These are phyloP conservation scores for Spatholobus suberectus DNA, from an alignment of 306 rosid species.

Conservation along the genomic window DNA sequence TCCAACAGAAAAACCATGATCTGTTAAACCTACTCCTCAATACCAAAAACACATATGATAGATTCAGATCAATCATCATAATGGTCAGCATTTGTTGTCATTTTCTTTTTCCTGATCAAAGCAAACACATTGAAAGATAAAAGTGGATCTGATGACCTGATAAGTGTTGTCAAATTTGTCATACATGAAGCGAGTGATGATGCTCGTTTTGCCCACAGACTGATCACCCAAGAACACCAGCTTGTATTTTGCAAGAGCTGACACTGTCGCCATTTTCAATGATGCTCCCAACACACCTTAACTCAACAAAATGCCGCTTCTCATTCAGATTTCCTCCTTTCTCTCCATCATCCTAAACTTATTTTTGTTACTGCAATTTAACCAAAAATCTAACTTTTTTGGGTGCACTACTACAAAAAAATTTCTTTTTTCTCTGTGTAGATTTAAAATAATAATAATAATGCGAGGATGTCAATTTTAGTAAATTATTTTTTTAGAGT, in stretches of 20 bases:
- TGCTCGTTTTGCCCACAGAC: slow-evolving; percentile 59
- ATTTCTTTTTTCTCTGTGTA: not conserved
- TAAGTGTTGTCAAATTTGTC: slow-evolving; percentile 59
- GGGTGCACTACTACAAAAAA: not conserved
- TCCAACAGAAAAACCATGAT: slow-evolving; percentile 37
- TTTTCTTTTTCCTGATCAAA: not conserved
- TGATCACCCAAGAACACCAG: slow-evolving; percentile 60
- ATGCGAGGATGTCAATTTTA: not conserved
- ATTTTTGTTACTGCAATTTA: not conserved
- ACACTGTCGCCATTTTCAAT: slow-evolving; percentile 53
- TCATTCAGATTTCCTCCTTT: slow-evolving; percentile 38
- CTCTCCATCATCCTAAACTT: not conserved
- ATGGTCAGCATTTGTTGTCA: not conserved
- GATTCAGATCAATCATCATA: slow-evolving; percentile 24
- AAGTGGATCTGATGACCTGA: slow-evolving; percentile 51
- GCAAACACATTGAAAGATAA: not conserved
- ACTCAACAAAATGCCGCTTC: slow-evolving; percentile 16
- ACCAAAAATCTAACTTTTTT: not conserved
- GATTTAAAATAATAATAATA: not conserved
- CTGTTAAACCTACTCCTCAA: slow-evolving; percentile 12
- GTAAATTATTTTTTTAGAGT: not conserved
- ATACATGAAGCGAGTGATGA: slow-evolving; percentile 63
- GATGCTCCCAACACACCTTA: not conserved
- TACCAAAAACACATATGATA: not conserved
- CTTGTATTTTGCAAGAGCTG: slow-evolving; percentile 61